These are phyloP conservation scores for Pythium rishiriense DNA, from an alignment of 352 stramenopile species.

Conservation along the genomic window DNA sequence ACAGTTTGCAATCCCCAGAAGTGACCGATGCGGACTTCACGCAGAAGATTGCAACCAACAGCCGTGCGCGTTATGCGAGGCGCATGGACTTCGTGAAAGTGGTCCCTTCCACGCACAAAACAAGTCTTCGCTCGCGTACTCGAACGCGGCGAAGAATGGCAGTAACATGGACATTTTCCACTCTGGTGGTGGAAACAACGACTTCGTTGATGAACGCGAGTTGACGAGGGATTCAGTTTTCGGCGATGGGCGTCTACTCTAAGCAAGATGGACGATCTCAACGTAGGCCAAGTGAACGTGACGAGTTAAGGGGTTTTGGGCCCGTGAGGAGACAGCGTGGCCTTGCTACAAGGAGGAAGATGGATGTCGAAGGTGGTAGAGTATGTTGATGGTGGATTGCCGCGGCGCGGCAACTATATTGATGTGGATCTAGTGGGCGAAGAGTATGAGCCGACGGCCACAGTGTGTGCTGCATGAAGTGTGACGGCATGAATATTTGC, in stretches of 20 bases:
- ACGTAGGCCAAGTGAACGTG: background rate
- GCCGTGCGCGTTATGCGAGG: conserved; percentile 53
- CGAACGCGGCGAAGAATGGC: conserved; percentile 1
- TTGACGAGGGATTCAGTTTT: conserved; percentile 24
- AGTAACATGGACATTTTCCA: conserved; percentile 15
- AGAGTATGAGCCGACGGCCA: background rate
- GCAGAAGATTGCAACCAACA: conserved; percentile 49
- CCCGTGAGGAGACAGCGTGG: conserved; percentile 2
- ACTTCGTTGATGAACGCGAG: conserved; percentile 26
- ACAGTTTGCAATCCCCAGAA: conserved; percentile 48
- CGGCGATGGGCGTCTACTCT: conserved; percentile 16
- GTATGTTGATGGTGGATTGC: background rate
- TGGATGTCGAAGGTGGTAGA: conserved; percentile 10
- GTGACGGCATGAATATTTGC: conserved; percentile 21
- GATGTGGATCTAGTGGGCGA: conserved; percentile 9
- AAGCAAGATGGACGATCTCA: background rate
- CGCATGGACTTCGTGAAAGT: conserved; percentile 28
- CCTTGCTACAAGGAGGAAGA: background rate
- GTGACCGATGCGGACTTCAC: conserved; percentile 46
- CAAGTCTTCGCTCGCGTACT: conserved; percentile 5
- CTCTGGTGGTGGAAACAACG: conserved; percentile 10
- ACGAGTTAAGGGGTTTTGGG: background rate
- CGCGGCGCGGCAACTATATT: conserved; percentile 6
- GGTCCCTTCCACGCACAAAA: conserved; percentile 1
- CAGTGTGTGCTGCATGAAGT: conserved; percentile 4